Conservation (phyloP, 2,329 filamentous ascomycete genomes). For the Claviceps pazoutovae region DNA sequence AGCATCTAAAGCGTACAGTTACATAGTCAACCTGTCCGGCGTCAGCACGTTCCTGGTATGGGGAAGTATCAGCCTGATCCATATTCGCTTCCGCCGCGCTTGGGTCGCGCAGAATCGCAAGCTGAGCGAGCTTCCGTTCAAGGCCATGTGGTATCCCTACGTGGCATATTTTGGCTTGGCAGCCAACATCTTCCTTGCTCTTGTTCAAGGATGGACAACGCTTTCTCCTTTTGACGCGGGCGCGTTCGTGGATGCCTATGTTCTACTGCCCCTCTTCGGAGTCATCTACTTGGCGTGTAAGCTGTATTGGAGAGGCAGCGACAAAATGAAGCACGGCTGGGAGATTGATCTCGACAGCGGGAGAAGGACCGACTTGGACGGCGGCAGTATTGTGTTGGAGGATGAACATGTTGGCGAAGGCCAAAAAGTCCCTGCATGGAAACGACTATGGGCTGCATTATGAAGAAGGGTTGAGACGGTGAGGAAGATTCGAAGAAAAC, state of each 20-base stretch:
- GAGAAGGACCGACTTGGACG: constrained; percentile 39
- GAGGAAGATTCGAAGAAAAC: neutral
- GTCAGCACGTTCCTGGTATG: constrained; percentile 61
- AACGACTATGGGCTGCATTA: constrained; percentile 26
- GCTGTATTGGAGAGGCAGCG: constrained; percentile 33
- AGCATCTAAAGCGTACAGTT: constrained; percentile 48
- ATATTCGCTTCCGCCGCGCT: constrained; percentile 56
- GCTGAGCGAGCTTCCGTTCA: constrained; percentile 40
- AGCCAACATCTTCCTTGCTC: constrained; percentile 43
- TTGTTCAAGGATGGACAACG: constrained; percentile 49
- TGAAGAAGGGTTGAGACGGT: constrained; percentile 11
- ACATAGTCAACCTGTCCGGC: constrained; percentile 57
- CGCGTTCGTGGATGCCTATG: constrained; percentile 50
- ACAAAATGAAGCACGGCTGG: constrained; percentile 31
- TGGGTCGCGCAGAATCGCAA: constrained; percentile 45
- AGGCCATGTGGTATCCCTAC: constrained; percentile 39
- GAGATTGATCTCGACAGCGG: constrained; percentile 45
- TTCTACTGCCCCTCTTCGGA: constrained; percentile 44
- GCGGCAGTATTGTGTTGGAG: constrained; percentile 17
- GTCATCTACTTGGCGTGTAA: constrained; percentile 44
- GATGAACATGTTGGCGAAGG: constrained; percentile 17
- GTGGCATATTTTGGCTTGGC: constrained; percentile 44
- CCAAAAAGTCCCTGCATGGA: constrained; percentile 26
- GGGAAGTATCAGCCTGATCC: constrained; percentile 55
- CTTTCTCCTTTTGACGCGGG: constrained; percentile 43